Conservation (phyloP, 169 alveolate species). For the Besnoitia besnoiti region DNA sequence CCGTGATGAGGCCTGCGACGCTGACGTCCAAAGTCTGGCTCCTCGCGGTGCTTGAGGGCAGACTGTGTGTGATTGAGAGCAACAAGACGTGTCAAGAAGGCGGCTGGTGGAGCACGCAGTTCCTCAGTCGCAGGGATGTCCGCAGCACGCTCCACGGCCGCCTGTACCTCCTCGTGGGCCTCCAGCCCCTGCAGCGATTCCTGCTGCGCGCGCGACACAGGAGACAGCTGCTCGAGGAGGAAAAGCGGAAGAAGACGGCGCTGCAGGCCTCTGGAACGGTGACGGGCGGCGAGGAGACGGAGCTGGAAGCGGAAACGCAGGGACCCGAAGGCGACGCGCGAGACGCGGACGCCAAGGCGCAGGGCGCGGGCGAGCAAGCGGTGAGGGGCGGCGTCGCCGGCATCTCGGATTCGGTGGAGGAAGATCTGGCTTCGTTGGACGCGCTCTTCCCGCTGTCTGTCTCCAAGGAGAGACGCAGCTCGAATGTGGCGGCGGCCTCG, state of each 20-base stretch:
- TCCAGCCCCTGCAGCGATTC: slow-evolving; percentile 46
- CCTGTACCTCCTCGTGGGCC: slow-evolving; percentile 39
- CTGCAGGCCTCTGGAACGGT: background rate
- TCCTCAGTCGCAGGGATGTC: slow-evolving; percentile 87
- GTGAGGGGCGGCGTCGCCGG: slow-evolving; percentile 38
- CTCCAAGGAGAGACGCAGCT: background rate
- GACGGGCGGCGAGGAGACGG: background rate
- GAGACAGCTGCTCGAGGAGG: background rate
- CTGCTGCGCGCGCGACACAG: background rate
- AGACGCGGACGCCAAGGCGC: background rate
- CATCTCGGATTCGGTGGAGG: background rate
- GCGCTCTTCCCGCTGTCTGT: no score
- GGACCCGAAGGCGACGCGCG: no score
- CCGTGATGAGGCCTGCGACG: background rate
- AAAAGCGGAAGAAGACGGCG: background rate
- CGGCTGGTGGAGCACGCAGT: slow-evolving; percentile 88
- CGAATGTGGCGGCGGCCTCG: background rate
- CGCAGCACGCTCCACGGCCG: slow-evolving; percentile 72
- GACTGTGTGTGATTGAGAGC: slow-evolving; percentile 81
- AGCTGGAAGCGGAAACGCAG: background rate
- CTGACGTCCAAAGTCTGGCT: slow-evolving; percentile 37
- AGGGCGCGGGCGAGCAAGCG: no score
- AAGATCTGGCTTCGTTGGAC: no score
- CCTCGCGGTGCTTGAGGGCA: slow-evolving; percentile 81
- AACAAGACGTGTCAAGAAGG: slow-evolving; percentile 85